Conservation (phyloP, 2,329 filamentous ascomycete genomes). For the Botrytis cinerea region DNA sequence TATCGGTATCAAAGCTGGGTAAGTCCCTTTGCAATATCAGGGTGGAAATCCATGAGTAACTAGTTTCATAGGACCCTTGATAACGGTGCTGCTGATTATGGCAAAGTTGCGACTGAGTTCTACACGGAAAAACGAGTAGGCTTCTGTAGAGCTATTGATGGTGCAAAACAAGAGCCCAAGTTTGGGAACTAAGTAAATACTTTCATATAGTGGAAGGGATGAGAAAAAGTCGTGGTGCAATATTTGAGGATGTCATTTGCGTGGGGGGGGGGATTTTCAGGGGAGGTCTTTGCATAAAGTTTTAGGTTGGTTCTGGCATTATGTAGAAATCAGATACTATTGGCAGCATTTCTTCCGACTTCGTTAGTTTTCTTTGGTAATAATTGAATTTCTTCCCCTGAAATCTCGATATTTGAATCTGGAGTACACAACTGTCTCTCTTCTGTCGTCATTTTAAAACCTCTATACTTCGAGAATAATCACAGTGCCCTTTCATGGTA, state of each 20-base stretch:
- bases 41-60: neutral
- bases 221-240: neutral
- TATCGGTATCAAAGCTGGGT: conserved; percentile 53
- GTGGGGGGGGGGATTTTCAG: too few species aligned
- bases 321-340: too few species aligned
- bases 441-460: too few species aligned
- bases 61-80: conserved; percentile 43
- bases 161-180: conserved; percentile 50
- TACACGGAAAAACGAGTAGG: conserved; percentile 53
- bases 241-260: neutral
- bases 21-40: conserved; percentile 6
- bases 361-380: neutral
- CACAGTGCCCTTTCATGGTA: too few species aligned
- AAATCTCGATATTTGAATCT: too few species aligned
- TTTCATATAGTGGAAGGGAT: neutral
- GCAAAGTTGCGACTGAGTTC: conserved; percentile 53
- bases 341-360: neutral
- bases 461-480: too few species aligned
- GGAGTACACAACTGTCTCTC: too few species aligned
- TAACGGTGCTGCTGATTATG: conserved; percentile 44
- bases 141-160: conserved; percentile 48
- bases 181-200: conserved; percentile 16
- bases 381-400: too few species aligned
- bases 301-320: neutral
- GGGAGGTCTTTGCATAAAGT: neutral